These are phyloP conservation scores for Davidsoniella eucalypti DNA, from an alignment of 2,329 filamentous ascomycete species.

Conservation along the genomic window DNA sequence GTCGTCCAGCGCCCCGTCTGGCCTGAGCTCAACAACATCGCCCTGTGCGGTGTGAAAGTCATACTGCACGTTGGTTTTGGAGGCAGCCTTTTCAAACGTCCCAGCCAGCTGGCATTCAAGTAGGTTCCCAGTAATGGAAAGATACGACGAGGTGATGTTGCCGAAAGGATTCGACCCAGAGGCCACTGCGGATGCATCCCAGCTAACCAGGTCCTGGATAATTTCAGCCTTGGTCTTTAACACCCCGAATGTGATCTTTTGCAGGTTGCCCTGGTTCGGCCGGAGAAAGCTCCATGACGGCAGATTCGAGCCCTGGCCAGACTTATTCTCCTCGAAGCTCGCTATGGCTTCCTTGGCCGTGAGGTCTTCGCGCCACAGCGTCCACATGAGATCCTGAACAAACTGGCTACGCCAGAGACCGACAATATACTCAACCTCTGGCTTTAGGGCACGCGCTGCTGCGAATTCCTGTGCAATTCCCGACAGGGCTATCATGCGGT, in stretches of 20 bases:
- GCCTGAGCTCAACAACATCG: too few species aligned
- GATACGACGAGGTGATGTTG: not conserved
- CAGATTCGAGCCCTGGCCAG: not conserved
- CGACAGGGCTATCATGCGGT: not conserved
- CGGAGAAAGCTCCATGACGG: not conserved
- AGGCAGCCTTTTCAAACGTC: too few species aligned
- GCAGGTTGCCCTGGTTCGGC: not conserved
- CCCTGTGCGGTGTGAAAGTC: too few species aligned
- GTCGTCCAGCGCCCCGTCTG: too few species aligned
- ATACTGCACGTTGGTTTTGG: too few species aligned
- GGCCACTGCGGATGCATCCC: not conserved
- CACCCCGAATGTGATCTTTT: too few species aligned
- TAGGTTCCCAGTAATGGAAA: too few species aligned
- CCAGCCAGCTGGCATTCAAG: too few species aligned
- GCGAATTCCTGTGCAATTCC: not conserved
- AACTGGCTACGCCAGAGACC: not conserved
- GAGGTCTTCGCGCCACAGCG: not conserved
- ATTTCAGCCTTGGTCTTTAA: not conserved
- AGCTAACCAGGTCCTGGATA: not conserved
- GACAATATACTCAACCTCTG: not conserved
- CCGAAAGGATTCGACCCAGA: not conserved
- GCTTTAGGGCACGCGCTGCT: too few species aligned
- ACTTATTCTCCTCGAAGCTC: not conserved
- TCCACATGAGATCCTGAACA: not conserved
- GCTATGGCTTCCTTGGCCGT: too few species aligned